Evolutionary conservation across 2,329 filamentous ascomycete species (phyloP).

Genomic region (Volutella citrinella): DNA sequence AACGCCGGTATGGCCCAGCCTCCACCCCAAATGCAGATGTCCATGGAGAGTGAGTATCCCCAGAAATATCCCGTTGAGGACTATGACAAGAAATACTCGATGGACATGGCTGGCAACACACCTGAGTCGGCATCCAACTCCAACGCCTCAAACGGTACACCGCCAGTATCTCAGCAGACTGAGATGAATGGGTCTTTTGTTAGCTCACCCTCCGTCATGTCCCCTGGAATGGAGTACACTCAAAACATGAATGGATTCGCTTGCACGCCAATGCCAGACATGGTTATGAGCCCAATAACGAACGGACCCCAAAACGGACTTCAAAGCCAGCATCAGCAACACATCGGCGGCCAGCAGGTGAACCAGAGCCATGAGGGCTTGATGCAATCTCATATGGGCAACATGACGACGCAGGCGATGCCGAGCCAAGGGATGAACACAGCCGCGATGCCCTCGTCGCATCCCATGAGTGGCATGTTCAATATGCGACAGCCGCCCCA

Average conservation of each 20-base stretch:
- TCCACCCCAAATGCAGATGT: slow-evolving; percentile 37
- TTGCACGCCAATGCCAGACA: slow-evolving; percentile 47
- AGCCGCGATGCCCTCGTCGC: slow-evolving; percentile 20
- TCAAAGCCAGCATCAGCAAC: slow-evolving; percentile 23
- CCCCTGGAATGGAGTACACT: slow-evolving; percentile 48
- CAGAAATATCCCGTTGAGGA: slow-evolving; percentile 43
- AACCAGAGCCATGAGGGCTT: slow-evolving; percentile 28
- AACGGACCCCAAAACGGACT: slow-evolving; percentile 20
- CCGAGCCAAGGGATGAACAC: slow-evolving; percentile 21
- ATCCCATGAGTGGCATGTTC: slow-evolving; percentile 28
- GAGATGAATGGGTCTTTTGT: slow-evolving; percentile 50
- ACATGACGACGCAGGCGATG: slow-evolving; percentile 24
- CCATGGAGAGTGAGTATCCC: slow-evolving; percentile 47
- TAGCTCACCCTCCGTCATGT: slow-evolving; percentile 52
- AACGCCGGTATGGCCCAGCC: slow-evolving; percentile 59
- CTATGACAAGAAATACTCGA: slow-evolving; percentile 37
- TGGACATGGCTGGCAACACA: slow-evolving; percentile 33
- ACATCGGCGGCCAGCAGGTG: slow-evolving; percentile 29
- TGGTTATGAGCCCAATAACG: slow-evolving; percentile 51
- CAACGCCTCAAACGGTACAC: slow-evolving; percentile 27
- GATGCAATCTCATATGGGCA: slow-evolving; percentile 28
- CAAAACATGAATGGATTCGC: slow-evolving; percentile 43
- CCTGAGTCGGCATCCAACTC: slow-evolving; percentile 32
- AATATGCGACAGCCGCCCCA: slow-evolving; percentile 25
- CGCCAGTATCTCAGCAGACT: slow-evolving; percentile 22